Conservation (phyloP, 1,284 basidiomycete species). For the Mycena citricolor region DNA sequence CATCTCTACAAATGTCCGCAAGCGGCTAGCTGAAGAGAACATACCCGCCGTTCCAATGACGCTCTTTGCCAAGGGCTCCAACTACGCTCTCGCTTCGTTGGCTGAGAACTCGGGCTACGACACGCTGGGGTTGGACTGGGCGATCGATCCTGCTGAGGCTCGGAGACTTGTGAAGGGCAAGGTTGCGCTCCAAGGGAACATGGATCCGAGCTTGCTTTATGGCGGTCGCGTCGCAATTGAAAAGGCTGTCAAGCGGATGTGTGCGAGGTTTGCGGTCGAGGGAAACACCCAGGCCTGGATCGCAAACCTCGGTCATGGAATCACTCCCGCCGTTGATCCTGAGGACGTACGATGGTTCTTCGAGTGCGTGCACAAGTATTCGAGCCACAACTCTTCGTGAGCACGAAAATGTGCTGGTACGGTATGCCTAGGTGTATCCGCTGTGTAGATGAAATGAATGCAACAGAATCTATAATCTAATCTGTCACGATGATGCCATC, state of each 20-base stretch:
- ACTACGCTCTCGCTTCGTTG: constrained; percentile 59
- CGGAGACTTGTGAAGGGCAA: constrained; percentile 57
- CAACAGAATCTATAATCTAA: no score
- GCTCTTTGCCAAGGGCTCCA: constrained; percentile 92
- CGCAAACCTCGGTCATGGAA: constrained; percentile 95
- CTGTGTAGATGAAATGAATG: no score
- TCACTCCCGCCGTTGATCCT: constrained; percentile 93
- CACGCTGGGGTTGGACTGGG: constrained; percentile 89
- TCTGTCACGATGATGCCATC: no score
- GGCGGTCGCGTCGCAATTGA: constrained; percentile 90
- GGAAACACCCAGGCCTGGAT: constrained; percentile 76
- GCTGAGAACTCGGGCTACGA: constrained; percentile 74
- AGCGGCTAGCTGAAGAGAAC: constrained; percentile 51
- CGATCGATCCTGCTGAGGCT: constrained; percentile 73
- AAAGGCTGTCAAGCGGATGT: constrained; percentile 82
- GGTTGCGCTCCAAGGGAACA: constrained; percentile 90
- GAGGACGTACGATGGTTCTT: constrained; percentile 90
- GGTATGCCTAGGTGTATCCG: no score
- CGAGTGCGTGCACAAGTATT: constrained; percentile 89
- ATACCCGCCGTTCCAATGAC: constrained; percentile 76
- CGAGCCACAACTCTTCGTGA: no score
- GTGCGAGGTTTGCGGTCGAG: constrained; percentile 69
- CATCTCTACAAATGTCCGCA: constrained; percentile 65
- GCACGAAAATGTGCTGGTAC: no score
- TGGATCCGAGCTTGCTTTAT: constrained; percentile 89